Percentiles rank a stretch among this genome's conserved stretches.
These are phyloP conservation scores for Saturnispora halmiae DNA, from an alignment of 805 yeast genomes.

Conservation along the genomic window DNA sequence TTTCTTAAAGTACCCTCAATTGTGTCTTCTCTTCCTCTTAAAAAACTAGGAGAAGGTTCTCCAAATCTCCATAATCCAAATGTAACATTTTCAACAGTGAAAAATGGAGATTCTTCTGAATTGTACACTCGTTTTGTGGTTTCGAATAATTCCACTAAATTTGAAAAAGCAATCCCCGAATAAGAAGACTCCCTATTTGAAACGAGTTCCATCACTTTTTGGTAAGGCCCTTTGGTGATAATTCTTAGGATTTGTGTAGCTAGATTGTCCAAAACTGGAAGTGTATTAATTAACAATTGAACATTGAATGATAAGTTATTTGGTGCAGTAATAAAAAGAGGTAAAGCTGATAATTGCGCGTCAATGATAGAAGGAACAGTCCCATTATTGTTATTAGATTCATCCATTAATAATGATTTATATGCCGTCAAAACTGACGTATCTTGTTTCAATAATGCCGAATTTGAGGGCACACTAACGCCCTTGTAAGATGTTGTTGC, in stretches of 20 bases:
- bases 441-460: conserved; percentile 25
- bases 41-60: conserved; percentile 46
- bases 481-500: conserved; percentile 21
- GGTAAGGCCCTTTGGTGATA: conserved; percentile 66
- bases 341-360: conserved; percentile 54
- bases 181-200: conserved; percentile 51
- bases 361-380: conserved; percentile 21
- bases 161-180: conserved; percentile 54
- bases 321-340: conserved; percentile 49
- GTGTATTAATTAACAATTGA: conserved; percentile 54
- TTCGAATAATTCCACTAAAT: conserved; percentile 67
- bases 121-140: conserved; percentile 64
- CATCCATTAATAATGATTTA: conserved; percentile 19
- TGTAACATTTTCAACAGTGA: conserved; percentile 59
- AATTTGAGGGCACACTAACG: conserved; percentile 28
- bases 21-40: conserved; percentile 53
- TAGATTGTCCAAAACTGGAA: conserved; percentile 73
- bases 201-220: conserved; percentile 62
- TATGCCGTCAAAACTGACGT: conserved; percentile 24
- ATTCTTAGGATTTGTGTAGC: conserved; percentile 71
- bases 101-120: conserved; percentile 59
- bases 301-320: conserved; percentile 49
- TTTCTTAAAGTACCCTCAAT: conserved; percentile 63
- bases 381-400: conserved; percentile 8
- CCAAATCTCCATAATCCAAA: conserved; percentile 65